Evolutionary conservation across 208 protist species (phyloP).

Genomic region (Acanthamoeba castellanii): DNA sequence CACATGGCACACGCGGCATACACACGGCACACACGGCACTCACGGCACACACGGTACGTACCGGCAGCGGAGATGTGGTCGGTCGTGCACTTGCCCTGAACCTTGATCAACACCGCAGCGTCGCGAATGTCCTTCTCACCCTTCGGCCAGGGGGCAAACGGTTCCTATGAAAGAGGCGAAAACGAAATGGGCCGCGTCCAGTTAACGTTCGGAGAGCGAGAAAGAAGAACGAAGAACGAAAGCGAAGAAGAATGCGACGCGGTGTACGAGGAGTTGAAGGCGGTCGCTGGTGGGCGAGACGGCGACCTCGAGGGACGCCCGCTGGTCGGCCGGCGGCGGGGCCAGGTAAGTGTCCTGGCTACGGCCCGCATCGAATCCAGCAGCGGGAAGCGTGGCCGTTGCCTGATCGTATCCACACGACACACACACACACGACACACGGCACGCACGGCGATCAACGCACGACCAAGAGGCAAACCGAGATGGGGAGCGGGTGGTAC

Average conservation of each 20-base stretch:
- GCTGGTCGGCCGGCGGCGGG: conserved; percentile 82
- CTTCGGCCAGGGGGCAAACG: conserved; percentile 84
- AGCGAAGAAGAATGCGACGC: conserved; percentile 63
- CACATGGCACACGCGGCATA: neutral
- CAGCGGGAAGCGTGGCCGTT: conserved; percentile 82
- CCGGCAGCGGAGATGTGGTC: conserved; percentile 92
- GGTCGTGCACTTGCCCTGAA: conserved; percentile 93
- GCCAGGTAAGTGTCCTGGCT: conserved; percentile 85
- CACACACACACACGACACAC: too few species aligned
- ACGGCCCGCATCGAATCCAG: conserved; percentile 86
- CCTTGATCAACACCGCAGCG: conserved; percentile 83
- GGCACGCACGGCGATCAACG: too few species aligned
- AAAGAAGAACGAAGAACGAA: too few species aligned
- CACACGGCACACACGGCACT: neutral
- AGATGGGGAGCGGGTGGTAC: neutral
- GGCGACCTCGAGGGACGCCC: conserved; percentile 79
- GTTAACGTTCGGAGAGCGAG: too few species aligned
- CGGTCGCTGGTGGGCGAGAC: conserved; percentile 86
- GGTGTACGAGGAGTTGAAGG: conserved; percentile 88
- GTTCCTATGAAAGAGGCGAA: neutral
- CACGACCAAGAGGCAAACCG: neutral
- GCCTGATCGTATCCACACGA: neutral
- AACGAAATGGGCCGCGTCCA: neutral
- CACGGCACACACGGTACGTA: neutral
- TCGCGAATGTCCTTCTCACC: conserved; percentile 51